Evolutionary conservation across 140 eudicot genomes (phyloP).

Genomic region (Bidens hawaiensis): DNA sequence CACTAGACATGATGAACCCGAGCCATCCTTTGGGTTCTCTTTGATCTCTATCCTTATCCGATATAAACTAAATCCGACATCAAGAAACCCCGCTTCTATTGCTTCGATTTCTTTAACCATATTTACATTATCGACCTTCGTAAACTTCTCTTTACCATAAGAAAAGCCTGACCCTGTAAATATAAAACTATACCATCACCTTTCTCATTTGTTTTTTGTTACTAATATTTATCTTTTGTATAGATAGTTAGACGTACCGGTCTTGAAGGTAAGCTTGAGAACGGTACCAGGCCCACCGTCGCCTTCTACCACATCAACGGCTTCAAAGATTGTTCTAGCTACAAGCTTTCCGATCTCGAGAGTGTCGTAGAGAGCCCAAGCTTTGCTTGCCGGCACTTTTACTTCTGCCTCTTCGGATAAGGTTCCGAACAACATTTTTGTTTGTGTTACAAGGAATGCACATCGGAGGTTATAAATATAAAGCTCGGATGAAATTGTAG

Average conservation of each 20-base stretch:
- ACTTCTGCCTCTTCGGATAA: conserved; percentile 22
- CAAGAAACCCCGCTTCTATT: conserved; percentile 59
- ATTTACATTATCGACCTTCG: conserved; percentile 44
- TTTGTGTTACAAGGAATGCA: neutral
- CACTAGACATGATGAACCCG: conserved; percentile 4
- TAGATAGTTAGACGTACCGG: conserved; percentile 13
- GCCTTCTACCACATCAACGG: conserved; percentile 31
- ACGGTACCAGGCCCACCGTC: conserved; percentile 25
- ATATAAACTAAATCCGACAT: conserved; percentile 39
- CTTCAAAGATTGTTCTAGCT: conserved; percentile 11
- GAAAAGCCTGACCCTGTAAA: conserved; percentile 22
- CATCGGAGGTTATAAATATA: neutral
- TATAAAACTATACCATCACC: neutral
- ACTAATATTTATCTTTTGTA: neutral
- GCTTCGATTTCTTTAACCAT: conserved; percentile 39
- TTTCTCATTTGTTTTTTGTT: too few relatives aligned
- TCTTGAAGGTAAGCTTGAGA: conserved; percentile 17
- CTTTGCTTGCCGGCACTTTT: conserved; percentile 21
- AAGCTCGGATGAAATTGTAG: too few relatives aligned
- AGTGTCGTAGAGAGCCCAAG: conserved; percentile 33
- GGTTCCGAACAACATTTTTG: conserved; percentile 25
- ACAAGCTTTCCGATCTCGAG: conserved; percentile 22
- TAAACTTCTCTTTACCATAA: conserved; percentile 43
- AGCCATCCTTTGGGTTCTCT: conserved; percentile 19
- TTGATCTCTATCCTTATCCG: conserved; percentile 33